These are phyloP conservation scores for Tricladium varicosporioides DNA, from an alignment of 2,329 filamentous ascomycete species.

Conservation along the genomic window DNA sequence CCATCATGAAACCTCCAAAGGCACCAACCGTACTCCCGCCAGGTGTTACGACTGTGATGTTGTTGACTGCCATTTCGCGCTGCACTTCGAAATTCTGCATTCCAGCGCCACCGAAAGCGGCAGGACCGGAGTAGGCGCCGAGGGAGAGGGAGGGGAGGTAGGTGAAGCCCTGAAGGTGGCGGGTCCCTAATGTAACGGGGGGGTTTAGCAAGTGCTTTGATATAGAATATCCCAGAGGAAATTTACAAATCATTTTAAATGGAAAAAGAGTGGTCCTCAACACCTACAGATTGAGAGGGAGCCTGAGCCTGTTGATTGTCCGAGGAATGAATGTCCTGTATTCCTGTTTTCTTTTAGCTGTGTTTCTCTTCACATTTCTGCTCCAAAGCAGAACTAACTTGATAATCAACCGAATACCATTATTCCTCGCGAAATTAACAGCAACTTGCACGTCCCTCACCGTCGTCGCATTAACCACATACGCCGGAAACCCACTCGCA, in stretches of 20 bases:
- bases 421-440: conserved; percentile 41
- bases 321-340: neutral
- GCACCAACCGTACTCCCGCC: neutral
- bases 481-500: conserved; percentile 26
- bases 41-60: neutral
- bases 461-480: conserved; percentile 34
- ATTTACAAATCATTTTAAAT: too few species aligned
- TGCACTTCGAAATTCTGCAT: neutral
- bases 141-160: neutral
- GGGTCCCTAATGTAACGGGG: neutral
- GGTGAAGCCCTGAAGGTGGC: neutral
- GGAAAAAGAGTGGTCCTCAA: too few species aligned
- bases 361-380: neutral
- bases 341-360: neutral
- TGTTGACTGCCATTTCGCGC: neutral
- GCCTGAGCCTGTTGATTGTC: neutral
- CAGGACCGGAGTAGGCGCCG: neutral
- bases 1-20: neutral
- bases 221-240: too few species aligned
- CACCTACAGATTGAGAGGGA: neutral
- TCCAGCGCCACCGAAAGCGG: neutral
- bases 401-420: conserved; percentile 39
- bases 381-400: neutral
- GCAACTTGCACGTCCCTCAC: conserved; percentile 44
- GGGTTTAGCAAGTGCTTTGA: too few species aligned